phyloP scores from a whole-genome alignment of 306 rosid genomes.

The Vicia villosa region DNA sequence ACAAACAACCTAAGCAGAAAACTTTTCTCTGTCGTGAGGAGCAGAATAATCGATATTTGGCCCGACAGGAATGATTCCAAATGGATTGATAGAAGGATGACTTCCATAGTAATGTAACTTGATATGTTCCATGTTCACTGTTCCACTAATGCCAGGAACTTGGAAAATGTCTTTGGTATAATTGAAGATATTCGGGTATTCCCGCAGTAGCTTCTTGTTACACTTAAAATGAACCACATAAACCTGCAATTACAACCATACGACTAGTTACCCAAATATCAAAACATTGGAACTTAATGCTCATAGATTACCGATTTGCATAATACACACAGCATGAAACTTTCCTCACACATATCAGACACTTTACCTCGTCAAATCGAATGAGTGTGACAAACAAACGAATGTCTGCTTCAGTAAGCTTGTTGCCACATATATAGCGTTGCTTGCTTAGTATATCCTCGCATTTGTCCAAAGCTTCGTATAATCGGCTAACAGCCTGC shows the following conservation, averaged over 20 bases:
- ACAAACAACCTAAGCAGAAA: constrained; percentile 48
- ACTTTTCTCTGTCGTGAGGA: constrained; percentile 75
- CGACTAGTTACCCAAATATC: neutral
- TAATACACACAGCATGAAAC: no score
- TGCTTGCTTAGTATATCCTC: constrained; percentile 79
- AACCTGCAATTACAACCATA: constrained; percentile 52
- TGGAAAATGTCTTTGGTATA: constrained; percentile 86
- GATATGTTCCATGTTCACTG: constrained; percentile 82
- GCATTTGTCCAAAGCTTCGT: constrained; percentile 81
- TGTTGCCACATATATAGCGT: constrained; percentile 79
- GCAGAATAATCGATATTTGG: constrained; percentile 67
- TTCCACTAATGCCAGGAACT: constrained; percentile 67
- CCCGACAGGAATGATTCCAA: constrained; percentile 74
- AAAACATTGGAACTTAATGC: neutral
- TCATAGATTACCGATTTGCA: no score
- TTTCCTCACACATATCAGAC: neutral
- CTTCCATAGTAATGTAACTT: constrained; percentile 85
- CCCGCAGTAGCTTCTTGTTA: constrained; percentile 81
- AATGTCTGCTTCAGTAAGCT: constrained; percentile 82
- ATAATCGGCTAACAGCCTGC: constrained; percentile 76
- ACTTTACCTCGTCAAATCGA: constrained; percentile 90
- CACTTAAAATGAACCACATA: constrained; percentile 96
- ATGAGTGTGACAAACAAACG: constrained; percentile 91
- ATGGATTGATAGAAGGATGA: constrained; percentile 85
- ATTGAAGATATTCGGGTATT: constrained; percentile 80